A percentile compares a stretch with the other conserved stretches of the same genome.
Conservation (phyloP, 2,329 filamentous ascomycete genomes). For the Cladophialophora carrionii region DNA sequence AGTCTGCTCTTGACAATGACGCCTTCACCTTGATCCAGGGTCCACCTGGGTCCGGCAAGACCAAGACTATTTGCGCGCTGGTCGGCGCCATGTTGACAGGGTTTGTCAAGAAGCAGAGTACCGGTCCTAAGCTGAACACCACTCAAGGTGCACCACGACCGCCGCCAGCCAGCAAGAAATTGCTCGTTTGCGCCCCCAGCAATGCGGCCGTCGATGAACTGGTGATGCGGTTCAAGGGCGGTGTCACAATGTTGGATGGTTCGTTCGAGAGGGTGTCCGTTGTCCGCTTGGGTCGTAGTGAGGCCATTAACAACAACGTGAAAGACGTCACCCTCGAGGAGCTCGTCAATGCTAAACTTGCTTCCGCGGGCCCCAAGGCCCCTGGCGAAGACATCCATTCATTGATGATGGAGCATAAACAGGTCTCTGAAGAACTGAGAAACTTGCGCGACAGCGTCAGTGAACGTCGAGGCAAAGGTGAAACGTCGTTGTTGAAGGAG, state of each 20-base stretch:
- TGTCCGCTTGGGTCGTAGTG: constrained; percentile 83
- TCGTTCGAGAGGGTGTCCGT: constrained; percentile 77
- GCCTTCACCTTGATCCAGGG: constrained; percentile 96
- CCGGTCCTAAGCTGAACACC: constrained; percentile 48
- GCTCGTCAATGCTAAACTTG: constrained; percentile 75
- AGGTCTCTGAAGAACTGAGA: constrained; percentile 66
- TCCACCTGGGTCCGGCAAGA: constrained; percentile 95
- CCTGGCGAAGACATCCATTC: constrained; percentile 60
- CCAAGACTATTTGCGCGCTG: constrained; percentile 96
- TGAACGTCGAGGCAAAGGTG: constrained; percentile 60
- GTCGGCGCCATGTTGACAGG: constrained; percentile 81
- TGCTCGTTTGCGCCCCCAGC: constrained; percentile 95
- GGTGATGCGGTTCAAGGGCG: constrained; percentile 86
- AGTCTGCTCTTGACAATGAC: constrained; percentile 91
- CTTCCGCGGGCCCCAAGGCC: constrained; percentile 48
- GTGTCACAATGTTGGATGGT: constrained; percentile 77
- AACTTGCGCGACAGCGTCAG: constrained; percentile 73
- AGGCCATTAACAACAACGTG: constrained; percentile 88
- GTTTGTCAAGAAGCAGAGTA: constrained; percentile 53
- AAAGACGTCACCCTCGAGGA: constrained; percentile 92
- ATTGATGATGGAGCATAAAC: constrained; percentile 71
- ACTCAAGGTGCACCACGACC: constrained; percentile 39
- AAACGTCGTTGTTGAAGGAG: constrained; percentile 55
- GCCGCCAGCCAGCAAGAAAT: constrained; percentile 68
- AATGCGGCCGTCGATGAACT: constrained; percentile 97